phyloP scores from a whole-genome alignment of 257 asterid species.

The Solanum verrucosum region DNA sequence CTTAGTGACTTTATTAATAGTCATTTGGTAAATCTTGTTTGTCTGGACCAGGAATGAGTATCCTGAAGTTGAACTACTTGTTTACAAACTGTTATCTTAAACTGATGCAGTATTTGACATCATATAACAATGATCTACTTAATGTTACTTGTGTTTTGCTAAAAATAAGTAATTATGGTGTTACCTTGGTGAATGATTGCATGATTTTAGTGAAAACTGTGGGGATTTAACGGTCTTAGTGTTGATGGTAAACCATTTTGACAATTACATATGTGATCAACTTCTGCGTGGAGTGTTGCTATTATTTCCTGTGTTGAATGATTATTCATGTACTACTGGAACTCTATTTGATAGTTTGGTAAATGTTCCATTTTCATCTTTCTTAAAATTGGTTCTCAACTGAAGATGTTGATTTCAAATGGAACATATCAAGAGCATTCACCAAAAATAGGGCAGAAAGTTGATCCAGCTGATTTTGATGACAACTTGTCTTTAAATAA shows the following conservation, averaged over 20 bases:
- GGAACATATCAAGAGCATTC: slow-evolving; percentile 45
- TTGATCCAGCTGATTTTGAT: slow-evolving; percentile 11
- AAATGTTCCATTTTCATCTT: slow-evolving; percentile 37
- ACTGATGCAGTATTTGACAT: not conserved
- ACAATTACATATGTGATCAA: not conserved
- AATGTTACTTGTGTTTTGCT: not conserved
- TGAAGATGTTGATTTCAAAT: slow-evolving; percentile 66
- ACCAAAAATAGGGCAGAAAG: slow-evolving; percentile 21
- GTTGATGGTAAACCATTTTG: not conserved
- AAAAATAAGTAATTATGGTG: not conserved
- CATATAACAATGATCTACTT: not conserved
- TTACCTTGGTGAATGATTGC: not conserved
- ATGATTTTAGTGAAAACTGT: not conserved
- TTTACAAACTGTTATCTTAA: not conserved
- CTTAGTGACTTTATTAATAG: not conserved
- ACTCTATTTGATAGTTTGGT: not conserved
- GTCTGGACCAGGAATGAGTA: not conserved
- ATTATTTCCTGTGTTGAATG: not conserved
- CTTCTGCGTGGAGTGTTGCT: not conserved
- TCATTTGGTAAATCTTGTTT: not conserved
- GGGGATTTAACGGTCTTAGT: not conserved
- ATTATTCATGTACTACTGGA: not conserved
- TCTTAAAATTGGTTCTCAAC: slow-evolving; percentile 59
- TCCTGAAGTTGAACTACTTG: not conserved
- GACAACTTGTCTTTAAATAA: slow-evolving; percentile 7